A percentile compares a stretch with the other conserved stretches of the same genome.
Evolutionary conservation across 306 rosid species (phyloP).

Genomic region (Quercus cerris): DNA sequence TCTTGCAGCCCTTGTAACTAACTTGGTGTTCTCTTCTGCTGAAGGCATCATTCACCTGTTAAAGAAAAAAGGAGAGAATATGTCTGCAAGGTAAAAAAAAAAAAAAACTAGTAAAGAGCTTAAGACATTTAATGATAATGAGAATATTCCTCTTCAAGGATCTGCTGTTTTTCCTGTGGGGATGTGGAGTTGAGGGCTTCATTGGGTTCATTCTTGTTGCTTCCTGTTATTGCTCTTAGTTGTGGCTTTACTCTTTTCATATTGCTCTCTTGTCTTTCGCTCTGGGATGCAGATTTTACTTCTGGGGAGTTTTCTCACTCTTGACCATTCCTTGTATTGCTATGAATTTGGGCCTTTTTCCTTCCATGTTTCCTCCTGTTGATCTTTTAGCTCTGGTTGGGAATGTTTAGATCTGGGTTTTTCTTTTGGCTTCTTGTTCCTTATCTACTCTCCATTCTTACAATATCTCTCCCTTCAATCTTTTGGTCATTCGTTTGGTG

Average conservation of each 20-base stretch:
- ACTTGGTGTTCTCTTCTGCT: constrained; percentile 93
- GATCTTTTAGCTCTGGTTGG: constrained; percentile 15
- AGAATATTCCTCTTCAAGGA: constrained; percentile 45
- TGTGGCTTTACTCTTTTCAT: not conserved
- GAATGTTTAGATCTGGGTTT: constrained; percentile 13
- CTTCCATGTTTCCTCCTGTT: constrained; percentile 25
- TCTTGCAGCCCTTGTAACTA: constrained; percentile 78
- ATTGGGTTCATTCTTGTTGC: constrained; percentile 13
- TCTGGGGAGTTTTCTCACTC: constrained; percentile 18
- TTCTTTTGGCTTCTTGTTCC: constrained; percentile 20
- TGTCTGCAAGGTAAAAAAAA: constrained; percentile 99
- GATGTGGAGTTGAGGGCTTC: constrained; percentile 32
- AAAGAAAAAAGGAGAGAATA: constrained; percentile 98
- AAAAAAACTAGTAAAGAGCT: constrained; percentile 58
- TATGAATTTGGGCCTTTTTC: constrained; percentile 6
- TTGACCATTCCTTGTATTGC: not conserved
- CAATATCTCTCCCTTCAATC: constrained; percentile 15
- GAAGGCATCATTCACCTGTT: constrained; percentile 99
- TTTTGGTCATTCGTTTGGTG: not conserved
- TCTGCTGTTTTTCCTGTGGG: constrained; percentile 41
- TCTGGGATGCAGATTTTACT: constrained; percentile 18
- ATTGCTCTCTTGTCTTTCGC: constrained; percentile 12
- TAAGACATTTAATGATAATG: constrained; percentile 48
- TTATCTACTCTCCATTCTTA: constrained; percentile 10
- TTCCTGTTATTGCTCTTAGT: constrained; percentile 9